Evolutionary conservation across 2,329 filamentous ascomycete genomes (phyloP).

Genomic region (Aspergillaceae sp.): DNA sequence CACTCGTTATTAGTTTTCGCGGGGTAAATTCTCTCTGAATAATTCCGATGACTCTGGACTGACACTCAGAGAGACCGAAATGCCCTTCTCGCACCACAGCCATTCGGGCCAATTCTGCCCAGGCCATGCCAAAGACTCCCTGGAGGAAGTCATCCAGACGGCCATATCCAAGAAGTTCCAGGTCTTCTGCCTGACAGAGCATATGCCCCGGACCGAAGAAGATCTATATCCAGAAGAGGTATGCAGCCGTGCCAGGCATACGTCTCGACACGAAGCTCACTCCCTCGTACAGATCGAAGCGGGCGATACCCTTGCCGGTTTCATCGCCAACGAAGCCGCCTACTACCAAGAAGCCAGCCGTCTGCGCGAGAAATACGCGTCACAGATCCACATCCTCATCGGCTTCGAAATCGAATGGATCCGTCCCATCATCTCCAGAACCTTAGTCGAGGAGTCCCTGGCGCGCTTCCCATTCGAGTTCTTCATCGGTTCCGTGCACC

Average conservation of each 20-base stretch:
- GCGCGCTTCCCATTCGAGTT: conserved; percentile 64
- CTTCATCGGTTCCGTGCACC: conserved; percentile 89
- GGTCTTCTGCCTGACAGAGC: conserved; percentile 82
- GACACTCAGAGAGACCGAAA: conserved; percentile 29
- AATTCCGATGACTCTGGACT: too few species aligned
- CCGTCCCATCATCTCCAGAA: conserved; percentile 52
- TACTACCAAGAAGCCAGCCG: conserved; percentile 70
- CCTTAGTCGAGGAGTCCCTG: conserved; percentile 52
- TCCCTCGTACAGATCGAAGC: conserved; percentile 19
- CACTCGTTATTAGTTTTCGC: too few species aligned
- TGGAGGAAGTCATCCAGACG: conserved; percentile 73
- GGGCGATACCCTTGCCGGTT: conserved; percentile 21
- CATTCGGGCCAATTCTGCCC: conserved; percentile 97
- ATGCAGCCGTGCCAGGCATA: conserved; percentile 2
- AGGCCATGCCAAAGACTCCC: conserved; percentile 72
- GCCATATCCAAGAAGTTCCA: conserved; percentile 73
- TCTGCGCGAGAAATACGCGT: conserved; percentile 60
- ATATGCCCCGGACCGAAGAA: conserved; percentile 73
- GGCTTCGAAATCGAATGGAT: conserved; percentile 95
- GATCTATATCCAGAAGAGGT: conserved; percentile 94
- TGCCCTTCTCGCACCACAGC: conserved; percentile 97
- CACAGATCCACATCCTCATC: conserved; percentile 68
- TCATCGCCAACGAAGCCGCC: conserved; percentile 44
- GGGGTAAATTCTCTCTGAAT: too few species aligned
- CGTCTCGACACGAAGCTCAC: too few species aligned